These are phyloP conservation scores for Scedosporium boydii DNA, from an alignment of 2,329 filamentous ascomycete genomes.

Conservation along the genomic window DNA sequence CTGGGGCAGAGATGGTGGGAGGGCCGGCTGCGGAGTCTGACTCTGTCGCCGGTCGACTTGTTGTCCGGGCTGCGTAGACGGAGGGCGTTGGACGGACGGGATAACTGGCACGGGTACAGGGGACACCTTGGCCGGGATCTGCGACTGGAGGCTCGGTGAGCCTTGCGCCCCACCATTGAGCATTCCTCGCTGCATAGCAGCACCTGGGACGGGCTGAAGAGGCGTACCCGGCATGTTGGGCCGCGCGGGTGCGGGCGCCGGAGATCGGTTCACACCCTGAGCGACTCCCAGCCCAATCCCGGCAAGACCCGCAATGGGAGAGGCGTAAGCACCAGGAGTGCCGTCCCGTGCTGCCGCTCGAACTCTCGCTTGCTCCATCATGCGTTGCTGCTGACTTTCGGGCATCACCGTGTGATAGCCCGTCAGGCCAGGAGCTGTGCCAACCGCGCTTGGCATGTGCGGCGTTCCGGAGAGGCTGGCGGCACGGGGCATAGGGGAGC, in stretches of 20 bases:
- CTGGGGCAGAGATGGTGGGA: background rate
- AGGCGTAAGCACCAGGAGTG: slow-evolving; percentile 27
- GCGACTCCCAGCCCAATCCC: slow-evolving; percentile 23
- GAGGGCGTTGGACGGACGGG: slow-evolving; percentile 12
- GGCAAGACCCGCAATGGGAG: slow-evolving; percentile 27
- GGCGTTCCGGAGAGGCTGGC: slow-evolving; percentile 3
- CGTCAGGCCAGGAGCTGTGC: slow-evolving; percentile 22
- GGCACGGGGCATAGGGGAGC: background rate
- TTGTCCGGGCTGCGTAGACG: background rate
- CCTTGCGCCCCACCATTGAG: slow-evolving; percentile 2
- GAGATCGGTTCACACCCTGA: slow-evolving; percentile 1
- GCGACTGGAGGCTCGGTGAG: slow-evolving; percentile 14
- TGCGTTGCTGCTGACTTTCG: slow-evolving; percentile 38
- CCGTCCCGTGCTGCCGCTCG: slow-evolving; percentile 35
- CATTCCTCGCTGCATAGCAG: slow-evolving; percentile 6
- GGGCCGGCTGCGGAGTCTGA: background rate
- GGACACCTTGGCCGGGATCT: slow-evolving; percentile 30
- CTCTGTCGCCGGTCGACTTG: background rate
- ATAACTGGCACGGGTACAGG: slow-evolving; percentile 33
- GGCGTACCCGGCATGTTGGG: background rate
- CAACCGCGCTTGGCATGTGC: slow-evolving; percentile 9
- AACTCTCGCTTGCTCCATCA: slow-evolving; percentile 41
- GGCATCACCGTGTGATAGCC: slow-evolving; percentile 41
- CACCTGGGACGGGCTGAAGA: background rate
- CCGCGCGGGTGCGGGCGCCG: background rate